Evolutionary conservation across 495 filamentous ascomycete species (phyloP).

Genomic region (Xylaria longipes): DNA sequence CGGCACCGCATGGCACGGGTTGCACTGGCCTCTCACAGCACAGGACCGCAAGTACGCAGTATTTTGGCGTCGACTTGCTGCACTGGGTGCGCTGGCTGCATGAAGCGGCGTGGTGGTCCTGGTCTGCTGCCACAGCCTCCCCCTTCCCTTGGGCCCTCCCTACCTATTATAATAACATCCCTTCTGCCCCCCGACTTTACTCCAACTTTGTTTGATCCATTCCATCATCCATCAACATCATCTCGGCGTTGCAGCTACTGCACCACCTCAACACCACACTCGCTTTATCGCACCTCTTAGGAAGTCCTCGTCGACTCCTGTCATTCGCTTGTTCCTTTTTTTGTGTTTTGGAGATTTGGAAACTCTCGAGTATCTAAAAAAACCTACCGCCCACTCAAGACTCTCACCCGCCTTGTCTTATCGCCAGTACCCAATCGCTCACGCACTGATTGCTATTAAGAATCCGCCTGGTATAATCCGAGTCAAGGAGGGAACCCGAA

Average conservation of each 20-base stretch:
- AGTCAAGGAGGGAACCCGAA: not conserved
- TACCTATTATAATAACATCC: conserved; percentile 26
- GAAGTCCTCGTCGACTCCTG: conserved; percentile 71
- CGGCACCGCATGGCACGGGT: conserved; percentile 15
- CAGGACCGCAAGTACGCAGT: not conserved
- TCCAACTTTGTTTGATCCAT: conserved; percentile 27
- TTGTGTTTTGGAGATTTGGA: conserved; percentile 50
- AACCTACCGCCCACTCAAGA: conserved; percentile 19
- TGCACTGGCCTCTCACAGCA: conserved; percentile 3
- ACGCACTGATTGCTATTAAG: conserved; percentile 12
- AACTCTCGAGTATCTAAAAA: conserved; percentile 36
- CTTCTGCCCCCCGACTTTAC: conserved; percentile 22
- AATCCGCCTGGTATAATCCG: conserved; percentile 1
- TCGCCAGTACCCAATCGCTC: conserved; percentile 11
- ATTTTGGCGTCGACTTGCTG: conserved; percentile 13
- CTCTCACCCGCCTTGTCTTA: conserved; percentile 36
- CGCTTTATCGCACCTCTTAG: conserved; percentile 56
- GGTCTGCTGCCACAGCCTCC: conserved; percentile 9
- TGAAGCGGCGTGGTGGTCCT: conserved; percentile 3
- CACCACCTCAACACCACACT: conserved; percentile 52
- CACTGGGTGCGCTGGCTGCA: conserved; percentile 11
- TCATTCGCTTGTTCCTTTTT: conserved; percentile 64
- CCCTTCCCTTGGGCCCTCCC: conserved; percentile 2
- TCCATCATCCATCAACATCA: conserved; percentile 40
- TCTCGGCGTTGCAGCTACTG: conserved; percentile 46